Conservation (phyloP, 495 filamentous ascomycete genomes). For the Penicillium malachiteum region DNA sequence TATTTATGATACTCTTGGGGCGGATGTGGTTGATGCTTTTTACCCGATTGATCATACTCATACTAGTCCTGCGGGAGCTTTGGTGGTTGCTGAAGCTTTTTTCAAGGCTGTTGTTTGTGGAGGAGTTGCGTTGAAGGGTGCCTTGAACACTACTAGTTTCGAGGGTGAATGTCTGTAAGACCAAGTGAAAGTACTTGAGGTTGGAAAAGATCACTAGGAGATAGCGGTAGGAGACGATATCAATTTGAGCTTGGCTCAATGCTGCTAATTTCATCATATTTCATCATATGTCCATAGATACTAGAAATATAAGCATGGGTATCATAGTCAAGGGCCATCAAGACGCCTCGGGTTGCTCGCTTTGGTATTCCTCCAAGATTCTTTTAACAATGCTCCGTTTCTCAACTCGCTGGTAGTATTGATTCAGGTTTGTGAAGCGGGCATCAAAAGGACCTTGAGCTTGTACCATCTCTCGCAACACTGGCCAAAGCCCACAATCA, state of each 20-base stretch:
- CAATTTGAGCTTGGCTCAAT: not conserved
- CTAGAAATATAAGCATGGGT: slow-evolving; percentile 2
- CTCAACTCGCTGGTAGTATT: slow-evolving; percentile 53
- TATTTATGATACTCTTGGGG: slow-evolving; percentile 49
- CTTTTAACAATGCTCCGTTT: slow-evolving; percentile 49
- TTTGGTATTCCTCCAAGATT: slow-evolving; percentile 35
- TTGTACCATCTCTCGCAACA: slow-evolving; percentile 58
- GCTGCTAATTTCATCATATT: not conserved
- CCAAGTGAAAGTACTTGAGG: not conserved
- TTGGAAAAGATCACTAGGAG: too few relatives aligned
- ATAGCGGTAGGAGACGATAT: not conserved
- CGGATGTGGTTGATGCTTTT: slow-evolving; percentile 45
- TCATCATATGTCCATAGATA: slow-evolving; percentile 4
- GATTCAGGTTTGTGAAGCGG: slow-evolving; percentile 44
- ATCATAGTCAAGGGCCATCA: not conserved
- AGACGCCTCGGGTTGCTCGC: slow-evolving; percentile 2
- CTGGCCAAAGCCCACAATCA: slow-evolving; percentile 72
- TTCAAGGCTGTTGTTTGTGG: slow-evolving; percentile 56
- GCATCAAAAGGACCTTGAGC: slow-evolving; percentile 23
- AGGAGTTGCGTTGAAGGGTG: slow-evolving; percentile 32
- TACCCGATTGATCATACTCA: slow-evolving; percentile 67
- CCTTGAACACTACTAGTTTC: slow-evolving; percentile 31
- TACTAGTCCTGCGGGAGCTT: slow-evolving; percentile 58
- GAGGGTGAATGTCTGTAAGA: slow-evolving; percentile 29
- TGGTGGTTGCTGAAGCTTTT: slow-evolving; percentile 59